Evolutionary conservation across 2,329 filamentous ascomycete species (phyloP).

Genomic region (Claviceps monticola): DNA sequence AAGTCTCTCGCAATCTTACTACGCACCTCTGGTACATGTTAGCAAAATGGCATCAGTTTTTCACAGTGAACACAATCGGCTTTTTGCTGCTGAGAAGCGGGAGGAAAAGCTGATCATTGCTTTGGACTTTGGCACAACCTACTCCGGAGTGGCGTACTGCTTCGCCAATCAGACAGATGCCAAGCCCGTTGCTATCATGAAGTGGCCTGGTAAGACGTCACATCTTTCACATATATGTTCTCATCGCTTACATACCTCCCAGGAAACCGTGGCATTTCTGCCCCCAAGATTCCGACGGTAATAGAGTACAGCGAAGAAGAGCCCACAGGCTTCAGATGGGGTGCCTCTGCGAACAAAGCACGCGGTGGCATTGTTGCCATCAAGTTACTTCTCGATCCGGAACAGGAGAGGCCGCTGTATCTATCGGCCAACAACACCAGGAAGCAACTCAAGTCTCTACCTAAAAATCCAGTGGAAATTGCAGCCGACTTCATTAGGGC

Average conservation of each 20-base stretch:
- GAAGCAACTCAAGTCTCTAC: conserved; percentile 4
- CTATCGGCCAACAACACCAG: conserved; percentile 3
- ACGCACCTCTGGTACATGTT: neutral
- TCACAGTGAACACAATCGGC: neutral
- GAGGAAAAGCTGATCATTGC: conserved; percentile 31
- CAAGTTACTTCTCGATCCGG: conserved; percentile 10
- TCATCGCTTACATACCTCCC: conserved; percentile 27
- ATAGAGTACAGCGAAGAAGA: conserved; percentile 19
- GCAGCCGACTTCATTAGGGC: conserved; percentile 7
- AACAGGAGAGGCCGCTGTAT: conserved; percentile 7
- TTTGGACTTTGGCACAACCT: conserved; percentile 44
- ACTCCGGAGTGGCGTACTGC: conserved; percentile 35
- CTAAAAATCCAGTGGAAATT: conserved; percentile 7
- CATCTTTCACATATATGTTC: conserved; percentile 16
- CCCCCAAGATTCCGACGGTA: conserved; percentile 19
- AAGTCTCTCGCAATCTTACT: neutral
- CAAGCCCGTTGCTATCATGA: conserved; percentile 19
- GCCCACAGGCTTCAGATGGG: conserved; percentile 24
- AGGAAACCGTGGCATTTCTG: conserved; percentile 23
- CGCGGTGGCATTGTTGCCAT: conserved; percentile 7
- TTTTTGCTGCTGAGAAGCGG: neutral
- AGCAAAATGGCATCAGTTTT: neutral
- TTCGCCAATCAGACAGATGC: conserved; percentile 6
- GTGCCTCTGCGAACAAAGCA: conserved; percentile 1
- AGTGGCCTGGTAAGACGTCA: conserved; percentile 10